Percentiles rank a stretch among this genome's conserved stretches.
These are phyloP conservation scores for Populus hybrid DNA, from an alignment of 441 rosid genomes.

Conservation along the genomic window DNA sequence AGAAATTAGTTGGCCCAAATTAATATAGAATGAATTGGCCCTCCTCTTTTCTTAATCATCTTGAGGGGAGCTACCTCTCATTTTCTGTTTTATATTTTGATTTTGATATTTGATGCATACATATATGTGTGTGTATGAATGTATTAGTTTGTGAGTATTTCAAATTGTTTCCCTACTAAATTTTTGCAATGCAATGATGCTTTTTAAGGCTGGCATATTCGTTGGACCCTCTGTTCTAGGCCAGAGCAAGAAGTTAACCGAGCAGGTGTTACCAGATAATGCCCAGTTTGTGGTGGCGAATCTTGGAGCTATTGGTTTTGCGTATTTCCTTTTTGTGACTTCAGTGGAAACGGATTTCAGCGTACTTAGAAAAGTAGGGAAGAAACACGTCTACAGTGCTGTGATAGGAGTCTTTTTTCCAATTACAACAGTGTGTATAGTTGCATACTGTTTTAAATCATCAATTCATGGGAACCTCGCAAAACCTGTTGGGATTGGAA, in stretches of 20 bases:
- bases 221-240: constrained; percentile 74
- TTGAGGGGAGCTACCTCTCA: not conserved
- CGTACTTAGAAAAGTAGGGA: constrained; percentile 37
- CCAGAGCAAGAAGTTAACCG: constrained; percentile 28
- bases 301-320: constrained; percentile 50
- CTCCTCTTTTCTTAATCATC: not conserved
- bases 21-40: no score
- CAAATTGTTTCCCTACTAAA: not conserved
- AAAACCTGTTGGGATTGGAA: constrained; percentile 34
- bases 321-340: constrained; percentile 49
- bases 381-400: constrained; percentile 42
- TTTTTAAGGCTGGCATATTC: constrained; percentile 60
- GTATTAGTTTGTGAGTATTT: no score
- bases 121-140: no score
- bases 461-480: constrained; percentile 32
- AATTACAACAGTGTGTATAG: not conserved
- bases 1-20: no score
- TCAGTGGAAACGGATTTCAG: constrained; percentile 56
- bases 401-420: constrained; percentile 37
- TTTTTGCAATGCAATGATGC: no score
- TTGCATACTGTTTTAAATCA: constrained; percentile 24
- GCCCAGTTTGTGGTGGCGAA: constrained; percentile 39
- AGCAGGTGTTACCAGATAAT: constrained; percentile 32
- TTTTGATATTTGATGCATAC: no score
- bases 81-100: not conserved